Percentiles rank a stretch among this genome's conserved stretches.
Evolutionary conservation across 2,329 filamentous ascomycete species (phyloP).

Genomic region (Cercospora zeae-maydis): DNA sequence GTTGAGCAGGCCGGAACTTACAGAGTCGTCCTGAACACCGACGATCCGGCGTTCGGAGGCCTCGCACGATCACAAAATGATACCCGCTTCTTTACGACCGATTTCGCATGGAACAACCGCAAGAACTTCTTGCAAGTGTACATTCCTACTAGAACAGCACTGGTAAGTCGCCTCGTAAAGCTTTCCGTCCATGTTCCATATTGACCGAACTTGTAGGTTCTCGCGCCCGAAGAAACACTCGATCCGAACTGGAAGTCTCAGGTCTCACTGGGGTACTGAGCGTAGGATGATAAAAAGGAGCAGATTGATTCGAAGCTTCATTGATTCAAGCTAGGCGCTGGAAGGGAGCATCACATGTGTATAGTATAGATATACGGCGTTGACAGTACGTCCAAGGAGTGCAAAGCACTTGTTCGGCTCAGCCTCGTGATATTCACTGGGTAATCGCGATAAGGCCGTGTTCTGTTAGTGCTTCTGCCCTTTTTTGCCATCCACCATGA

Average conservation of each 20-base stretch:
- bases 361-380: conserved; percentile 8
- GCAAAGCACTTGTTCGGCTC: not conserved
- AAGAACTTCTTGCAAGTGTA: conserved; percentile 93
- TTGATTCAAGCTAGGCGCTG: conserved; percentile 11
- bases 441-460: not conserved
- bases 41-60: conserved; percentile 74
- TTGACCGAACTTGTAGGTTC: conserved; percentile 22
- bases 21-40: conserved; percentile 77
- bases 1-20: conserved; percentile 84
- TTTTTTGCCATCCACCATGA: not conserved
- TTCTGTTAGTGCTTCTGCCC: not conserved
- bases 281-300: not conserved
- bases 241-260: conserved; percentile 32
- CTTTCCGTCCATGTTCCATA: not conserved
- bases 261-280: conserved; percentile 30
- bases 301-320: not conserved
- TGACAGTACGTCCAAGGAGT: conserved; percentile 1
- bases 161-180: conserved; percentile 55
- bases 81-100: conserved; percentile 90
- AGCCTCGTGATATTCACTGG: not conserved
- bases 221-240: conserved; percentile 35
- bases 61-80: conserved; percentile 70
- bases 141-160: conserved; percentile 74
- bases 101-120: conserved; percentile 83
- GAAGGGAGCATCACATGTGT: conserved; percentile 6